Conservation (phyloP, 1,139 yeast species). For the Hansenula anomala region DNA sequence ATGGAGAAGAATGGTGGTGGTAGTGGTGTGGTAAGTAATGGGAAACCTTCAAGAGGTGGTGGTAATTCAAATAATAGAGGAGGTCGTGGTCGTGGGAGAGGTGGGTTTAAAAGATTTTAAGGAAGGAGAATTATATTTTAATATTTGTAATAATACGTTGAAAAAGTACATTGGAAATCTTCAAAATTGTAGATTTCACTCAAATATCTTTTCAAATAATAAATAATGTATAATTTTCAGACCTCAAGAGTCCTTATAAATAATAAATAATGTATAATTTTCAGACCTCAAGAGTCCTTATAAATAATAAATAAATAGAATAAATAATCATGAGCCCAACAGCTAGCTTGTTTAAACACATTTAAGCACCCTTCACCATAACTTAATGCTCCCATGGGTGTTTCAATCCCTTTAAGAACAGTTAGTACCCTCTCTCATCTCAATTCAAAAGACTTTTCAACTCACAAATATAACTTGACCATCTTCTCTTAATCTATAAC, state of each 20-base stretch:
- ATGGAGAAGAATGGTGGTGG: not conserved
- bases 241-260: too few relatives aligned
- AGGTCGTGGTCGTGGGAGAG: conserved; percentile 5
- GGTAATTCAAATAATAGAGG: too few relatives aligned
- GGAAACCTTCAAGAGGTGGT: conserved; percentile 2
- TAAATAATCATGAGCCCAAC: too few relatives aligned
- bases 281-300: too few relatives aligned
- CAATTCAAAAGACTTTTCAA: not conserved
- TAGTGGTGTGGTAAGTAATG: not conserved
- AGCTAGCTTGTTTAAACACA: too few relatives aligned
- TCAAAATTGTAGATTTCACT: too few relatives aligned
- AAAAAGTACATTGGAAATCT: too few relatives aligned
- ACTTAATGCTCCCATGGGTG: conserved; percentile 23
- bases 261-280: too few relatives aligned
- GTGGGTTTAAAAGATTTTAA: conserved; percentile 13
- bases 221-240: too few relatives aligned
- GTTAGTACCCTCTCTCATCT: not conserved
- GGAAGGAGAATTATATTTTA: not conserved
- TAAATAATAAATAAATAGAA: too few relatives aligned
- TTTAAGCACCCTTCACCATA: not conserved
- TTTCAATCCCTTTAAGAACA: conserved; percentile 13
- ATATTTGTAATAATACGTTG: too few relatives aligned
- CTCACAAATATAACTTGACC: conserved; percentile 21
- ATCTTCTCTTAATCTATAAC: conserved; percentile 19
- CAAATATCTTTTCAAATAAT: too few relatives aligned